These are phyloP conservation scores for Salvia sclarea DNA, from an alignment of 305 asterid genomes.

Conservation along the genomic window DNA sequence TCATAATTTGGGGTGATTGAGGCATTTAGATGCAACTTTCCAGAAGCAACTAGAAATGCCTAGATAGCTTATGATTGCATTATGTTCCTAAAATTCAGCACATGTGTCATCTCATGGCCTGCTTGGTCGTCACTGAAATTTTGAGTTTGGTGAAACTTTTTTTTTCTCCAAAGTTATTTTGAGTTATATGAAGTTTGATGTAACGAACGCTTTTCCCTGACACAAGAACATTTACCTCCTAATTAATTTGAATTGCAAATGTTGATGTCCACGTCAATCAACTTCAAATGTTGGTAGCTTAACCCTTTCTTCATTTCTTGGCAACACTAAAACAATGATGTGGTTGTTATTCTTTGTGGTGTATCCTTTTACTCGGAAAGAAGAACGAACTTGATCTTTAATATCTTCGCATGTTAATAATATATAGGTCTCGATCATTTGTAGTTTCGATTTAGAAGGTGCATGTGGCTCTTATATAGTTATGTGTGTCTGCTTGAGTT, in stretches of 20 bases:
- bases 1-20: constrained; percentile 5
- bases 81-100: constrained; percentile 23
- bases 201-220: background rate
- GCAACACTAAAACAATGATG: constrained; percentile 19
- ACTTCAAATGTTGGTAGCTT: constrained; percentile 29
- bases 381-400: too few relatives aligned
- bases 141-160: constrained; percentile 29
- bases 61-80: constrained; percentile 9
- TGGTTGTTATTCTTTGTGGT: too few relatives aligned
- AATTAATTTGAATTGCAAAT: background rate
- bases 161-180: background rate
- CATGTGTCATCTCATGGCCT: constrained; percentile 5
- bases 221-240: background rate
- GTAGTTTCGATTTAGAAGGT: too few relatives aligned
- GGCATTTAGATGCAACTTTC: background rate
- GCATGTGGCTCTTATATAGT: too few relatives aligned
- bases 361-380: too few relatives aligned
- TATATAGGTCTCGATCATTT: too few relatives aligned
- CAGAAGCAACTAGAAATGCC: constrained; percentile 1
- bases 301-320: constrained; percentile 21
- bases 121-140: background rate
- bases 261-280: constrained; percentile 22
- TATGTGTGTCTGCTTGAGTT: too few relatives aligned
- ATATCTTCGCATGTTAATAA: background rate
- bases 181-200: constrained; percentile 21